Evolutionary conservation across 2,329 filamentous ascomycete genomes (phyloP).

Genomic region (Chaetomium globosum): DNA sequence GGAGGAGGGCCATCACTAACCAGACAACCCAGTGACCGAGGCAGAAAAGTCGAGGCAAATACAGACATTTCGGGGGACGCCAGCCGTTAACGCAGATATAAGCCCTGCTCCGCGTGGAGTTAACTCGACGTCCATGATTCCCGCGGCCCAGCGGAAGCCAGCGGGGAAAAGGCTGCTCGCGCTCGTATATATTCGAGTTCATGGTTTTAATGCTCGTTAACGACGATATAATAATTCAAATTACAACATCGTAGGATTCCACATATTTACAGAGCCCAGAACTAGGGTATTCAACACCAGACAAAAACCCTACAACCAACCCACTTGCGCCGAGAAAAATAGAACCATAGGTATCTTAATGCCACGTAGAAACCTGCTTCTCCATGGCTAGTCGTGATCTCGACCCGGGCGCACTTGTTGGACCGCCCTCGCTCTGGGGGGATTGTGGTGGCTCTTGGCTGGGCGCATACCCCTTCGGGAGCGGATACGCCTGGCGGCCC

Average conservation of each 20-base stretch:
- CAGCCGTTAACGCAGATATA: not conserved
- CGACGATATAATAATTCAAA: not conserved
- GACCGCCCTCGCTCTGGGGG: conserved; percentile 45
- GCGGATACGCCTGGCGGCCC: conserved; percentile 43
- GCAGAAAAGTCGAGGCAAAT: not conserved
- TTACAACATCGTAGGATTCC: not conserved
- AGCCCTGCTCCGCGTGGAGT: not conserved
- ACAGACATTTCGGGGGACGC: not conserved
- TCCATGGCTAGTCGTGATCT: conserved; percentile 41
- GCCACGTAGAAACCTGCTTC: conserved; percentile 17
- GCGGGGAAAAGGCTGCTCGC: not conserved
- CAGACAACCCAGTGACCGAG: not conserved
- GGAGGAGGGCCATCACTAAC: not conserved
- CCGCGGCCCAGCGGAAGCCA: not conserved
- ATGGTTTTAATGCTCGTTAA: not conserved
- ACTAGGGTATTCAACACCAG: conserved; percentile 12
- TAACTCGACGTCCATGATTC: not conserved
- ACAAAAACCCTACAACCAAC: not conserved
- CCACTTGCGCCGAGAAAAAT: not conserved
- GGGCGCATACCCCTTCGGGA: conserved; percentile 42
- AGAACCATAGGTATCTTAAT: not conserved
- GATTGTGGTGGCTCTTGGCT: conserved; percentile 46
- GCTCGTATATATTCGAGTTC: not conserved
- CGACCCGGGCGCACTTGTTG: not conserved
- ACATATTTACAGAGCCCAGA: not conserved